Base-by-base conservation (phyloP, 306 rosid species). In the Leucaena leucocephala region DNA sequence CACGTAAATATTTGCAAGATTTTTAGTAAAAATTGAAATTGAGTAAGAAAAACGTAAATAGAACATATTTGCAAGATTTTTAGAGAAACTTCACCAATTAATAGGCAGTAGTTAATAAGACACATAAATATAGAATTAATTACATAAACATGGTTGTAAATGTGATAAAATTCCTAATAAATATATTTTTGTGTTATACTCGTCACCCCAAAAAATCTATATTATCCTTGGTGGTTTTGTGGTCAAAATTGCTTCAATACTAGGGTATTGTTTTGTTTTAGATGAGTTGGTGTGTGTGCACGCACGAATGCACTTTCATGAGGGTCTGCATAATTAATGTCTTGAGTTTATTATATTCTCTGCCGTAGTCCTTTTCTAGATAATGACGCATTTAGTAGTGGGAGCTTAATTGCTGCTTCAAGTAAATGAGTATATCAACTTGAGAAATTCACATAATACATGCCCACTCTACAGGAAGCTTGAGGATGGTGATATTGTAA, bases 401-500 rank as follows among this genome's bases (percentile, higher is more conserved):
- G 78, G 21, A 63, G 76, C 57, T 33, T 67, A 17, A 16, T 36
- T 46, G 40, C n/a, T 45, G 43, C 71, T 44, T 68, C 48, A 52
- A 42, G 59, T 52, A 19, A 67, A 66, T 35, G 15, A 43, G 34
- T 79, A 63, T 68, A 40, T 69, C 40, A 67, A 67, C 74, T 72
- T 59, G 35, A 79, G 57, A 48, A 69, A 49, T 68, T 78, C 42
- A 80, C 33, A 39, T 80, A 48, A 64, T 48, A 36, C 62, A 50
- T 61, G 3, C 40, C 76, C 49, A 19, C 78, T 87, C 55, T 82
- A 71, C 89, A 95, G 99, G 93, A 89, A 90, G 87, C 87, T 95
- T 81, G 98, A 95, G 88, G 98, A 91, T 79, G 99, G 99, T 44
- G 98, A 95, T 83, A 90, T 95, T 80, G 91, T 95, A 67, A 95